Evolutionary conservation across 2,329 filamentous ascomycete species (phyloP).

Genomic region (Cladosporium cucumerinum): DNA sequence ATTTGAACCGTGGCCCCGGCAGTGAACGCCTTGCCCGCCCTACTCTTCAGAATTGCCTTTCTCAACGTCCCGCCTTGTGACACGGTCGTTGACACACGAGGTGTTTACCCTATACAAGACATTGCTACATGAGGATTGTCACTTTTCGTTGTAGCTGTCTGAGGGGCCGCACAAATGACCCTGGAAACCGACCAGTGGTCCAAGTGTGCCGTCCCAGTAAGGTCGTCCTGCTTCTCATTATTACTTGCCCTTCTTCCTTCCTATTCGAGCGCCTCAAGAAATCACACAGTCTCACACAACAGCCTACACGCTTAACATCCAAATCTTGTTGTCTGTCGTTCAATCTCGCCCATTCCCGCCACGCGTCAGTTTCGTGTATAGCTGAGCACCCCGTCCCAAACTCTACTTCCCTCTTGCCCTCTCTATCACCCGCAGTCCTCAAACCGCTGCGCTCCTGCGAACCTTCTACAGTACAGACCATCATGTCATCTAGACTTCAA

Average conservation of each 20-base stretch:
- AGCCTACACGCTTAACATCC: background rate
- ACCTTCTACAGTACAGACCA: background rate
- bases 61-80: background rate
- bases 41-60: slow-evolving; percentile 6
- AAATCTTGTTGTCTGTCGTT: background rate
- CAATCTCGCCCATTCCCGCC: background rate
- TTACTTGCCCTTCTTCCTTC: background rate
- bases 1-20: background rate
- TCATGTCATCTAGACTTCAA: background rate
- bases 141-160: background rate
- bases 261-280: background rate
- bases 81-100: background rate
- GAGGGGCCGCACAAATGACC: background rate
- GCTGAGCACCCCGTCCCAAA: background rate
- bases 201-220: background rate
- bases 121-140: background rate
- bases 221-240: background rate
- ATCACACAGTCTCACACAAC: background rate
- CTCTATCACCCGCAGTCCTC: background rate
- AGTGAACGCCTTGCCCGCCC: background rate
- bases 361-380: slow-evolving; percentile 4
- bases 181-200: background rate
- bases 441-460: background rate
- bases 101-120: background rate
- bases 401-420: background rate